Evolutionary conservation across 768 basidiomycete genomes (phyloP), one percentile per base, ranked within the genome.

Genomic region (Leccinellum luteum): DNA sequence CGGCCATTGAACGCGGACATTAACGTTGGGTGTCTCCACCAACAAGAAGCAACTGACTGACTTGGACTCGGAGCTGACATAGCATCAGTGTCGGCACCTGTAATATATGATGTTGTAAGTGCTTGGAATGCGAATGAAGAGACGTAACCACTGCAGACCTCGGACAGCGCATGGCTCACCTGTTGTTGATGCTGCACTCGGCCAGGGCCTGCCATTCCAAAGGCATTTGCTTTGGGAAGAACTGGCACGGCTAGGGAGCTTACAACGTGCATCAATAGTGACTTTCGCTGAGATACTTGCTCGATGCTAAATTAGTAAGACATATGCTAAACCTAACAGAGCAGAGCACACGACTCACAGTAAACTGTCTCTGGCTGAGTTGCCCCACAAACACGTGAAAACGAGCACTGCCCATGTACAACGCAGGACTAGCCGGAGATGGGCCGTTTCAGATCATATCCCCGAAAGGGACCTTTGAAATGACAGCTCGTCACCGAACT

Each of bases 91-190:
- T 89, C 69, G 51, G 90, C 87, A 15, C 89, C 89, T 87, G 59
- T 31, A 30, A 41, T 27, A 31, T n/a, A 38, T 38, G 35, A 17
- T n/a, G 35, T 5, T 15, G 14, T 35, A 9, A 44, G 43, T 21
- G 6, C 31, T 60, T 21, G 63, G 28, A 47, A 45, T 52, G 17
- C 55, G 51, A 55, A 35, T 48, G 41, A 58, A 58, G 52, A 34
- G 51, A 57, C 25, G 52, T 58, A 60, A 25, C 49, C 32, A 56
- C 23, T 31, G 68, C 81, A 61, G 60, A 87, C 90, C 84, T 69
- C 87, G 85, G 12, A 89, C 86, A 6, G 89, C 85, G 92, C 94
- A 95, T 6, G 86, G 74, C 69, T 94, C 93, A 90, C 93, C 55
- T 85, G 81, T 66, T 91, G 90, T 67, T 94, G 94, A 17, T 94